phyloP scores from a whole-genome alignment of 176 grass and related monocot species.

The Oropetium thomaeum region DNA sequence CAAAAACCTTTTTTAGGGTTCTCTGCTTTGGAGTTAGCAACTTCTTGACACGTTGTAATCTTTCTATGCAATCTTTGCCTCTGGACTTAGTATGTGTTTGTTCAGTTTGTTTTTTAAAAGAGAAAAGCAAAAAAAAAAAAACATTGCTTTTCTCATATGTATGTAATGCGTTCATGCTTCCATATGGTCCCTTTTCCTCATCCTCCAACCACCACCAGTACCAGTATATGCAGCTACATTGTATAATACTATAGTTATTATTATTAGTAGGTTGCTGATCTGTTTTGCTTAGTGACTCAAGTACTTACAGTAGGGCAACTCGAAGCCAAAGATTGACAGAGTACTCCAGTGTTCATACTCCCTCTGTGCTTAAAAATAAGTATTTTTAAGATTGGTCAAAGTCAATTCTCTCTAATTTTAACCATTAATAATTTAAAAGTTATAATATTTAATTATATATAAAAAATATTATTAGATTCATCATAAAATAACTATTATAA shows the following conservation, averaged over 20 bases:
- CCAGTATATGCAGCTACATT: not conserved
- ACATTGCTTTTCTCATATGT: not conserved
- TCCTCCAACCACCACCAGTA: conserved; percentile 49
- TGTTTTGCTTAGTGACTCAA: not conserved
- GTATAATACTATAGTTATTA: too few relatives aligned
- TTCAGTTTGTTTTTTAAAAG: not conserved
- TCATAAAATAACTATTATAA: too few relatives aligned
- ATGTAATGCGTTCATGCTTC: not conserved
- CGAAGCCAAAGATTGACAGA: too few relatives aligned
- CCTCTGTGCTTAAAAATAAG: too few relatives aligned
- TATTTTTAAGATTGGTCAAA: too few relatives aligned
- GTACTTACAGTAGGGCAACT: too few relatives aligned
- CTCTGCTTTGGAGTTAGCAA: conserved; percentile 17
- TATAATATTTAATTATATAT: too few relatives aligned
- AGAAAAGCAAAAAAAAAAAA: not conserved
- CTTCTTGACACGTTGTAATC: conserved; percentile 30
- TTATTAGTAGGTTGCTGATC: conserved; percentile 7
- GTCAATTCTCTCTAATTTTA: too few relatives aligned
- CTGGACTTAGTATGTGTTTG: not conserved
- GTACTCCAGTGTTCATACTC: too few relatives aligned
- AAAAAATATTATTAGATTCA: too few relatives aligned
- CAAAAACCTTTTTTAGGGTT: conserved; percentile 19
- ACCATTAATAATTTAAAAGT: too few relatives aligned
- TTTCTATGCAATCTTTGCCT: conserved; percentile 19
- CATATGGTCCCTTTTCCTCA: not conserved